Conservation (phyloP, 257 asterid genomes). For the Linderniella brevidens region DNA sequence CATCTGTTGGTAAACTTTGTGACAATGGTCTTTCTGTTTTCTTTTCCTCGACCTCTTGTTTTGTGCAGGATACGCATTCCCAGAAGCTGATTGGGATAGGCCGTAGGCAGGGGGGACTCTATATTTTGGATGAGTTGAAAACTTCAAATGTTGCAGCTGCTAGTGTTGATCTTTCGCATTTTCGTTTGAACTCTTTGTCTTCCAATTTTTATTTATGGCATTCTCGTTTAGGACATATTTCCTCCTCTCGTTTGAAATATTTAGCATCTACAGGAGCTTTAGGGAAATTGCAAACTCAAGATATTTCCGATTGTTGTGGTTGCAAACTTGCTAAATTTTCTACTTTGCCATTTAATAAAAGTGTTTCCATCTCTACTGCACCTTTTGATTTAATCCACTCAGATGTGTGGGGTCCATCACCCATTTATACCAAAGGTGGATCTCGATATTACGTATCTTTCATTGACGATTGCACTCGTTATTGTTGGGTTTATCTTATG, state of each 20-base stretch:
- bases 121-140: no score
- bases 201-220: constrained; percentile 3
- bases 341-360: constrained; percentile 1
- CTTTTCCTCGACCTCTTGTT: no score
- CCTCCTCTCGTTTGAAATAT: no score
- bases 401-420: constrained; percentile 2
- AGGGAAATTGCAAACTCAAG: background rate
- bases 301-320: background rate
- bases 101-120: no score
- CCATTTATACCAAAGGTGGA: background rate
- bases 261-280: background rate
- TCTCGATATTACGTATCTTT: constrained; percentile 2
- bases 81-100: no score
- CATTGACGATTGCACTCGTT: background rate
- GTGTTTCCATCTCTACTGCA: background rate
- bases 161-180: constrained; percentile 2
- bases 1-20: background rate
- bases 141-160: background rate
- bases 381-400: background rate
- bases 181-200: background rate
- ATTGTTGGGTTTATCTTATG: constrained; percentile 1
- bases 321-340: constrained; percentile 2
- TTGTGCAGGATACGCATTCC: no score
- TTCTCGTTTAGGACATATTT: constrained; percentile 1
- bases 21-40: no score